Percentiles rank a stretch among this genome's conserved stretches.
phyloP scores from a whole-genome alignment of 495 filamentous ascomycete species.

The Neurospora sublineolata region DNA sequence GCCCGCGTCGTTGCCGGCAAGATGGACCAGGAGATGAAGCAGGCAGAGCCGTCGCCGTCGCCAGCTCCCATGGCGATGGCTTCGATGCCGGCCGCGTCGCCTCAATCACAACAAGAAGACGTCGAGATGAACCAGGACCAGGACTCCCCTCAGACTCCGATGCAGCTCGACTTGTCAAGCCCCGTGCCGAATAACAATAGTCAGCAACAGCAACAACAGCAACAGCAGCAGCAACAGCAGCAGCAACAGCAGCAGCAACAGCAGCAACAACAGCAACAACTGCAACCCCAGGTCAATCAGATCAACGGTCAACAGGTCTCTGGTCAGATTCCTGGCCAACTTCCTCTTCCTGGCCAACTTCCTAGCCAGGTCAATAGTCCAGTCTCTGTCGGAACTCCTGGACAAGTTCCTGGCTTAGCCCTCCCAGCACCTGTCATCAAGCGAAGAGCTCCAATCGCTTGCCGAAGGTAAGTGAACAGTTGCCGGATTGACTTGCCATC shows the following conservation, averaged over 20 bases:
- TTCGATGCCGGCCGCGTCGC: slow-evolving; percentile 4
- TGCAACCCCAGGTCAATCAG: background rate
- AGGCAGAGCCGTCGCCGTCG: slow-evolving; percentile 2
- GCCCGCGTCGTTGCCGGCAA: background rate
- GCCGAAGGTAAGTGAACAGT: slow-evolving; percentile 31
- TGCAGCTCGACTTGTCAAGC: background rate
- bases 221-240: slow-evolving; percentile 1
- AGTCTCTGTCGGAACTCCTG: background rate
- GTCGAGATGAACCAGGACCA: background rate
- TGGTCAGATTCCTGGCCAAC: background rate
- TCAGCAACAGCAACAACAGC: background rate
- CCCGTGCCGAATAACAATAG: background rate
- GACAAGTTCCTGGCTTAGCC: slow-evolving; percentile 2
- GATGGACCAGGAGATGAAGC: slow-evolving; percentile 19
- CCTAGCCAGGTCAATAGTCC: background rate
- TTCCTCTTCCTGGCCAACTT: background rate
- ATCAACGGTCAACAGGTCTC: background rate
- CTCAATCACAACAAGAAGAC: slow-evolving; percentile 3
- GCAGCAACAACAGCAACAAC: background rate
- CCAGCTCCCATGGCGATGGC: background rate
- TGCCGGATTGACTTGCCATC: slow-evolving; percentile 3
- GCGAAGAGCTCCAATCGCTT: slow-evolving; percentile 36
- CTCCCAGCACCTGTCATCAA: slow-evolving; percentile 18
- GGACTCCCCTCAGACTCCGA: background rate
- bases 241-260: slow-evolving; percentile 6